Percentiles rank a stretch among this genome's conserved stretches.
phyloP scores from a whole-genome alignment of 2,329 filamentous ascomycete genomes.

The Didymella segeticola region DNA sequence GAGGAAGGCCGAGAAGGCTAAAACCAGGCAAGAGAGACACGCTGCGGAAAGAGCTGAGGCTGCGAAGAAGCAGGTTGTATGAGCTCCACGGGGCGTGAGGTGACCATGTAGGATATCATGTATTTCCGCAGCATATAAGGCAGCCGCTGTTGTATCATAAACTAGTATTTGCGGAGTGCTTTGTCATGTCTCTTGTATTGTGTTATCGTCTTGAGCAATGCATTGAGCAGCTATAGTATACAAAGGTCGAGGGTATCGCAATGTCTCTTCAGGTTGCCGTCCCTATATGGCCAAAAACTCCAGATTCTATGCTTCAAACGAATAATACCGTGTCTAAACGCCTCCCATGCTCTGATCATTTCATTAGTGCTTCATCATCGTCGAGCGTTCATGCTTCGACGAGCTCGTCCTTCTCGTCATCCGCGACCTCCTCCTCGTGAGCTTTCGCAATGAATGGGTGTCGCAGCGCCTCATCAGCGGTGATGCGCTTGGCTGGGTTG shows the following conservation, averaged over 20 bases:
- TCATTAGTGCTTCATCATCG: constrained; percentile 23
- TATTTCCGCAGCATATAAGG: constrained; percentile 3
- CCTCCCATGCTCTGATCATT: constrained; percentile 33
- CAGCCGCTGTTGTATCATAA: constrained; percentile 5
- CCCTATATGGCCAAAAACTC: constrained; percentile 38
- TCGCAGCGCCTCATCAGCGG: constrained; percentile 73
- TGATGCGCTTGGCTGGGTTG: constrained; percentile 76
- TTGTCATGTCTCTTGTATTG: constrained; percentile 15
- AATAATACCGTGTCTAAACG: constrained; percentile 21
- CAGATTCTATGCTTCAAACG: constrained; percentile 31
- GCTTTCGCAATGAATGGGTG: constrained; percentile 69
- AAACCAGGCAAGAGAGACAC: constrained; percentile 32
- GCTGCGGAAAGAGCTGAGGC: constrained; percentile 33
- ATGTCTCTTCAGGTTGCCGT: constrained; percentile 26
- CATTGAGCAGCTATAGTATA: constrained; percentile 22
- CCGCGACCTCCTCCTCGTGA: constrained; percentile 38
- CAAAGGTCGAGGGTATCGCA: constrained; percentile 42
- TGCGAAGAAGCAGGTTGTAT: constrained; percentile 32
- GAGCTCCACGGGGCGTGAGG: not conserved
- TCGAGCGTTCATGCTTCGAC: constrained; percentile 29
- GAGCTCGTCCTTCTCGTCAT: constrained; percentile 45
- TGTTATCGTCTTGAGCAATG: constrained; percentile 12
- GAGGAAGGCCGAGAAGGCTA: constrained; percentile 32
- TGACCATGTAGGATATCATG: constrained; percentile 11
- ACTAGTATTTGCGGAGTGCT: constrained; percentile 5